Percentiles rank a stretch among this genome's conserved stretches.
These are phyloP conservation scores for Paratinospora sagittata DNA, from an alignment of 164 flowering plant species.

Conservation along the genomic window DNA sequence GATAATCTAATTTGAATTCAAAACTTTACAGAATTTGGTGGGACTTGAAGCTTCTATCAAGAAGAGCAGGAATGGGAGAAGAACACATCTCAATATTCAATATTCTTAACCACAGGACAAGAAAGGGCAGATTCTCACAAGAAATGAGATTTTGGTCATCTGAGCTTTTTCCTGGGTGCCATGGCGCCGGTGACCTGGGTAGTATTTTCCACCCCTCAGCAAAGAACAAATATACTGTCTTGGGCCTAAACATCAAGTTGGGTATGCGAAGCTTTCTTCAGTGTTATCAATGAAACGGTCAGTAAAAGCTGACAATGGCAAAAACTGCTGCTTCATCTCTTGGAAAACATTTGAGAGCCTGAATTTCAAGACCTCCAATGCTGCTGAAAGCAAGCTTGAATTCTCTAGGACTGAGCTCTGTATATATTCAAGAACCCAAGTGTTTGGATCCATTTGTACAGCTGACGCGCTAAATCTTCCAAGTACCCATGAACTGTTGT, in stretches of 20 bases:
- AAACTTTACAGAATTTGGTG: background rate
- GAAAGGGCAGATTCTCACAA: constrained; percentile 31
- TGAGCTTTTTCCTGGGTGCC: background rate
- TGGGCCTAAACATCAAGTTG: constrained; percentile 37
- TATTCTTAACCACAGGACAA: background rate
- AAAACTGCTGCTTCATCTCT: constrained; percentile 33
- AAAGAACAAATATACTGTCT: background rate
- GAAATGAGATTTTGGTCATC: constrained; percentile 30
- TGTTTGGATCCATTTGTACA: constrained; percentile 58
- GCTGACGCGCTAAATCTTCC: constrained; percentile 54
- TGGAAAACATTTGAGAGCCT: constrained; percentile 23
- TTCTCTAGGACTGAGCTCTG: constrained; percentile 35
- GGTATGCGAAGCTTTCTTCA: constrained; percentile 19
- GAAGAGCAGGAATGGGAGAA: background rate
- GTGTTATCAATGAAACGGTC: constrained; percentile 10
- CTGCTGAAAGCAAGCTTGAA: constrained; percentile 33
- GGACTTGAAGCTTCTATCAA: background rate
- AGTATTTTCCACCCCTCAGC: background rate
- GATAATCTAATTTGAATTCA: background rate
- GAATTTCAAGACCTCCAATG: constrained; percentile 34
- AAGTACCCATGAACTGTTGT: constrained; percentile 52
- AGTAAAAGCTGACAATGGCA: constrained; percentile 23
- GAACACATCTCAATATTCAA: background rate
- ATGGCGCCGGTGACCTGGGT: background rate
- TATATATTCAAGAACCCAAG: constrained; percentile 72